Evolutionary conservation across 1,284 basidiomycete genomes (phyloP).

Genomic region (Lentinus polychrous): DNA sequence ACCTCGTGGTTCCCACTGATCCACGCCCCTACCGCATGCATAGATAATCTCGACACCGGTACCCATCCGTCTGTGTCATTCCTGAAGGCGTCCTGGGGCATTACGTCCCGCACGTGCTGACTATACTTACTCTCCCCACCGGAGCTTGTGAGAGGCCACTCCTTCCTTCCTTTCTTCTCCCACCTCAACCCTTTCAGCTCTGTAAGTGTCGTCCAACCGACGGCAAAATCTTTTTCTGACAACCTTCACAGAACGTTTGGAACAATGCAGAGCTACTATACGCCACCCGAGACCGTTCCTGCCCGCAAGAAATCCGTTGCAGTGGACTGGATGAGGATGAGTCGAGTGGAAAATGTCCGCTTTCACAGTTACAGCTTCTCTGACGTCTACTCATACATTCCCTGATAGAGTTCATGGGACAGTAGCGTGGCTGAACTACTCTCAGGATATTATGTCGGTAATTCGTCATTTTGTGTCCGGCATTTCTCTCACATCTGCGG

Average conservation of each 20-base stretch:
- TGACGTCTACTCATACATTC: constrained; percentile 2
- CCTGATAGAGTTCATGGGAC: constrained; percentile 18
- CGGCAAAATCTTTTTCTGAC: not conserved
- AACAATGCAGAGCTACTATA: constrained; percentile 19
- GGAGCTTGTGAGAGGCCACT: constrained; percentile 6
- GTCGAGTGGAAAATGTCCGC: constrained; percentile 19
- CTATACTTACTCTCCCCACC: not conserved
- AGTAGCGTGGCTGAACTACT: constrained; percentile 15
- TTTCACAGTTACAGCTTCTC: not conserved
- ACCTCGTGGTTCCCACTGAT: constrained; percentile 22
- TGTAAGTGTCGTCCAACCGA: constrained; percentile 2
- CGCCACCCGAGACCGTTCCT: constrained; percentile 11
- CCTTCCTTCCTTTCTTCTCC: constrained; percentile 16
- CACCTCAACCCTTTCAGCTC: constrained; percentile 12
- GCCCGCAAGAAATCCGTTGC: constrained; percentile 16
- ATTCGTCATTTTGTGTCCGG: constrained; percentile 5
- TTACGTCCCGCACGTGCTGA: constrained; percentile 5
- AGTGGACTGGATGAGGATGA: constrained; percentile 21
- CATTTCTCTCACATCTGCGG: not conserved
- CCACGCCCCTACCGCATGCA: constrained; percentile 16
- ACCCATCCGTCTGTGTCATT: constrained; percentile 2
- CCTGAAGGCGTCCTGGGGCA: not conserved
- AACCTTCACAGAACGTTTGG: constrained; percentile 11
- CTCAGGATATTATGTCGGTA: constrained; percentile 5
- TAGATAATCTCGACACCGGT: constrained; percentile 13